Base-by-base conservation (phyloP, 495 filamentous ascomycete species). In the Neurospora sp. region DNA sequence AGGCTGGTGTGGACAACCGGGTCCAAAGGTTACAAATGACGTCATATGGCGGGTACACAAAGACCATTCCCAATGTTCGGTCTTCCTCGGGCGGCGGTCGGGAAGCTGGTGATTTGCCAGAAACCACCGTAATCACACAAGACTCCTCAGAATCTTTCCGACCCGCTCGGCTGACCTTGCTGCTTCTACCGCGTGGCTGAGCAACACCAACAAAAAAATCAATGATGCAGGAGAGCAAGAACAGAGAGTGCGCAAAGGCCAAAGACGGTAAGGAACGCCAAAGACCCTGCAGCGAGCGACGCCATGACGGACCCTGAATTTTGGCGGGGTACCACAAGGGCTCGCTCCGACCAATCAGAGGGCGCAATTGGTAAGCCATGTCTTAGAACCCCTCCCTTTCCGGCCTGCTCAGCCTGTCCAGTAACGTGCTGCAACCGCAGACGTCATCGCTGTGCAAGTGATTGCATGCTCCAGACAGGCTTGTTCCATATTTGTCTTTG, bases 371-470 rank as follows among this genome's bases (percentile, higher is more conserved):
- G 65, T 12, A 70, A 65, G 70, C 53, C 53, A 75, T 75, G 73
- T 70, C 72, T 70, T 20, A 35, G 69, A 71, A 12, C 73, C 75
- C 68, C 65, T 27, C 40, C 53, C 53, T 65, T 65, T 65, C 27
- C 31, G 27, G 53, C 53, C 53, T 61, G 53, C 14, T 31, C 22
- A 35, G 22, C 53, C 44, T 37, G 9, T 40, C 37, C 65, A 31
- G 71, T 22, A 53, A 20, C 40, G 35, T 31, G 53, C 35, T 75
- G 75, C 69, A 70, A 71, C 73, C 37, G 38, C 35, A 70, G 74
- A 77, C 75, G 75, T 77, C 75, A 77, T 75, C 31, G 38, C 71
- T 53, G 72, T 75, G 74, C 74, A 75, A 77, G 53, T 37, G 42
- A 76, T 42, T 9, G 12, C 38, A 22, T 12, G 45, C 65, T 20